Evolutionary conservation across 139 green algal species (phyloP).

Genomic region (Chlorella sp.): DNA sequence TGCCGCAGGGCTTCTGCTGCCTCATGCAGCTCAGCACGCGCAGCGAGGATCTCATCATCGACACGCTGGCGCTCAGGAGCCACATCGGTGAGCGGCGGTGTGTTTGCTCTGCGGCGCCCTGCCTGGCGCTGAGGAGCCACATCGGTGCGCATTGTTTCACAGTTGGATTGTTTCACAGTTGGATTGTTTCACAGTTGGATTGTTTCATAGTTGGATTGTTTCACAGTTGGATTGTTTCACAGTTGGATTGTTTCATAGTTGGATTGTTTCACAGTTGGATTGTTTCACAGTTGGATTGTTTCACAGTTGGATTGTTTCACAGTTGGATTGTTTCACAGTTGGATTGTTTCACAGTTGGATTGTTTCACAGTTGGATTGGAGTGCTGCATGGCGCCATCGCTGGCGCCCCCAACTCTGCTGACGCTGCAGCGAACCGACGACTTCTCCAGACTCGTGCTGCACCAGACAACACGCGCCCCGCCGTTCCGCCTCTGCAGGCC

Average conservation of each 20-base stretch:
- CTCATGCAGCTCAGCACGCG: slow-evolving; percentile 91
- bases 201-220: no score
- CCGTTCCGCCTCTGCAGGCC: slow-evolving; percentile 19
- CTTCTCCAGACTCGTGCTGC: no score
- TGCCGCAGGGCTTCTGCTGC: slow-evolving; percentile 88
- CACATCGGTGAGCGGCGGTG: slow-evolving; percentile 47
- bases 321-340: no score
- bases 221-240: no score
- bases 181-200: no score
- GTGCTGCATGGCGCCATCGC: not conserved
- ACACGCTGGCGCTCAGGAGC: slow-evolving; percentile 75
- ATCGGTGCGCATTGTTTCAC: not conserved
- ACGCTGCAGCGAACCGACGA: not conserved
- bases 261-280: no score
- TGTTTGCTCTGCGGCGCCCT: not conserved
- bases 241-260: no score
- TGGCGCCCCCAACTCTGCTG: no score
- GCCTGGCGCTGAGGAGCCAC: not conserved
- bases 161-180: no score
- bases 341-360: not conserved
- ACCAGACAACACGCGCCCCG: no score
- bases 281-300: no score
- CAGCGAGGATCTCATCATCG: slow-evolving; percentile 85
- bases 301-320: no score
- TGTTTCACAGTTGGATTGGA: not conserved